Evolutionary conservation across 2,329 filamentous ascomycete species (phyloP), one percentile per base, ranked within the genome.

Genomic region (Alternaria arbusti): DNA sequence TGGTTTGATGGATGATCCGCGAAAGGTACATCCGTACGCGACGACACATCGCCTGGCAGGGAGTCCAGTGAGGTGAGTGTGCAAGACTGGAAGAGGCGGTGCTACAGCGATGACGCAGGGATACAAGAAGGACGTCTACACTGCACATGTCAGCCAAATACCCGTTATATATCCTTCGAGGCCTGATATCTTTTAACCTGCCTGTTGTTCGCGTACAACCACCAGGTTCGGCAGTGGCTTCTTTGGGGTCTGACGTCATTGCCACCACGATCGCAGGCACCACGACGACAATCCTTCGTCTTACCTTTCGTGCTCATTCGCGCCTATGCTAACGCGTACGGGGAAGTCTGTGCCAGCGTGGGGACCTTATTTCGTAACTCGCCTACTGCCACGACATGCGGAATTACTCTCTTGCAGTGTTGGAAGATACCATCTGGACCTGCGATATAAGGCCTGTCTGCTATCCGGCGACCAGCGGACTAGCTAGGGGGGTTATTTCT

Each of bases 401-500:
- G 50, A 54, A 68, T 36, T 52, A 61, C 4, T 30, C 43, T 5
- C 4, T 59, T 2, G 36, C 56, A 5, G 54, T 26, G 1, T 28
- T 63, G 7, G 56, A 22, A 10, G 15, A 47, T 7, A 46, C 61
- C 40, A 49, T 40, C 43, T 43, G 61, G 55, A 3, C 50, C 6
- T 17, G 43, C 22, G 46, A 36, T 26, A 26, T 26, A 15, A n/a
- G 17, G 1, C 45, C 54, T 26, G 28, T 59, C 15, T 59, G 49
- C 26, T 59, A 59, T 30, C 10, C 45, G 15, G 20, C 44, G 8
- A 15, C 56, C 8, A 57, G 59, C 9, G 55, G 57, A 2, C 58
- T 67, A 11, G 59, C 63, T 3, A 65, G 64, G 12, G n/a, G 47
- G 3, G 28, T 46, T 5, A 52, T 66, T 4, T 66, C 65, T 25